Conservation (phyloP, 495 filamentous ascomycete species). For the Penicillium steckii region DNA sequence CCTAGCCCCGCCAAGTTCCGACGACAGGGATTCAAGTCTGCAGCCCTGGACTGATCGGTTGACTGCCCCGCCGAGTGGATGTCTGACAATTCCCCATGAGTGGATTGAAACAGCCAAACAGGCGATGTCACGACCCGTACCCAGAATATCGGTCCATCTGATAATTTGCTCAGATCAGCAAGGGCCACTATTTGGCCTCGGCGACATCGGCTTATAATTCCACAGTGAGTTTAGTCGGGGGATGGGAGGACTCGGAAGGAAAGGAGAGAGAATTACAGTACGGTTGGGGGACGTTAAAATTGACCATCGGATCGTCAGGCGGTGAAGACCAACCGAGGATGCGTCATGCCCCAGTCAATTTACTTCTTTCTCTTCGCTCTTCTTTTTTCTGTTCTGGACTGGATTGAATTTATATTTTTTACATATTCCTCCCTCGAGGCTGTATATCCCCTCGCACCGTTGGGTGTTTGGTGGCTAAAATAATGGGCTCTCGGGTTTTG, state of each 20-base stretch:
- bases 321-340: constrained; percentile 25
- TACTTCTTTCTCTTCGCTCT: constrained; percentile 2
- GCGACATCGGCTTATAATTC: not conserved
- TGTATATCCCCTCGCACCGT: not conserved
- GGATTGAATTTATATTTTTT: not conserved
- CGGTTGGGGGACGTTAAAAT: constrained; percentile 7
- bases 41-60: not conserved
- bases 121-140: not conserved
- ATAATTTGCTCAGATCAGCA: not conserved
- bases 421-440: not conserved
- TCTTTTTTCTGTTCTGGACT: not conserved
- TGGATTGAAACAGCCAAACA: not conserved
- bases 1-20: not conserved
- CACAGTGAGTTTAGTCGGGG: too few relatives aligned
- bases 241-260: too few relatives aligned
- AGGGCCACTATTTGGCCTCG: too few relatives aligned
- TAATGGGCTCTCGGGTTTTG: constrained; percentile 38
- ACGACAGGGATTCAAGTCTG: not conserved
- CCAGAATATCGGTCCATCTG: not conserved
- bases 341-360: constrained; percentile 24
- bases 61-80: not conserved
- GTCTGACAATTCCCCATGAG: not conserved
- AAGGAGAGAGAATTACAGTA: too few relatives aligned
- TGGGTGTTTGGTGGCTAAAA: not conserved
- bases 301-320: constrained; percentile 17